phyloP scores from a whole-genome alignment of 2,329 filamentous ascomycete species.

The Anthostomella pinea region DNA sequence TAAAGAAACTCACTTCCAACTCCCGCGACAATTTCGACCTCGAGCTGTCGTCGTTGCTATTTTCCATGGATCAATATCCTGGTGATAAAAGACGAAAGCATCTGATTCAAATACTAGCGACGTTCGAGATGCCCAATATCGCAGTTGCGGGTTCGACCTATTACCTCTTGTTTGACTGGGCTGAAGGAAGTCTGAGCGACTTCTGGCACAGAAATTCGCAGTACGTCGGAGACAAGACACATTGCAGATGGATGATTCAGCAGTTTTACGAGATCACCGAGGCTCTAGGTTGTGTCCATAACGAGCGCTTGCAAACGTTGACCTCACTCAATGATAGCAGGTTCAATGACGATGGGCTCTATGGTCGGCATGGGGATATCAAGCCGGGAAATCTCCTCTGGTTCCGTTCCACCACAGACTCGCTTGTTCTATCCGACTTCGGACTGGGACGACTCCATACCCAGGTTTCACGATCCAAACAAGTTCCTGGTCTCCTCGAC shows the following conservation, averaged over 20 bases:
- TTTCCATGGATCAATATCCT: constrained; percentile 11
- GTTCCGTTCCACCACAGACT: too few relatives aligned
- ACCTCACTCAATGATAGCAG: constrained; percentile 2
- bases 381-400: too few relatives aligned
- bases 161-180: constrained; percentile 21
- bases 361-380: too few relatives aligned
- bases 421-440: too few relatives aligned
- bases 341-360: too few relatives aligned
- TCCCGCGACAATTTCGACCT: constrained; percentile 11
- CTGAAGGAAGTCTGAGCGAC: constrained; percentile 12
- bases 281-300: constrained; percentile 16
- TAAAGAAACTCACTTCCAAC: constrained; percentile 15
- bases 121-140: constrained; percentile 13
- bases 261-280: constrained; percentile 12
- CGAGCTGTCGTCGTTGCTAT: constrained; percentile 16
- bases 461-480: too few relatives aligned
- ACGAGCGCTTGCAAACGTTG: constrained; percentile 9
- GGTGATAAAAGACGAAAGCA: background rate
- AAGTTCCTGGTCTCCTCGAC: too few relatives aligned
- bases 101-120: constrained; percentile 14
- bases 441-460: too few relatives aligned
- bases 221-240: background rate
- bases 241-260: constrained; percentile 16
- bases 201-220: constrained; percentile 12
- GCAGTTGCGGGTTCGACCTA: constrained; percentile 1